Conservation (phyloP, 768 basidiomycete genomes). For the Boletus edulis region DNA sequence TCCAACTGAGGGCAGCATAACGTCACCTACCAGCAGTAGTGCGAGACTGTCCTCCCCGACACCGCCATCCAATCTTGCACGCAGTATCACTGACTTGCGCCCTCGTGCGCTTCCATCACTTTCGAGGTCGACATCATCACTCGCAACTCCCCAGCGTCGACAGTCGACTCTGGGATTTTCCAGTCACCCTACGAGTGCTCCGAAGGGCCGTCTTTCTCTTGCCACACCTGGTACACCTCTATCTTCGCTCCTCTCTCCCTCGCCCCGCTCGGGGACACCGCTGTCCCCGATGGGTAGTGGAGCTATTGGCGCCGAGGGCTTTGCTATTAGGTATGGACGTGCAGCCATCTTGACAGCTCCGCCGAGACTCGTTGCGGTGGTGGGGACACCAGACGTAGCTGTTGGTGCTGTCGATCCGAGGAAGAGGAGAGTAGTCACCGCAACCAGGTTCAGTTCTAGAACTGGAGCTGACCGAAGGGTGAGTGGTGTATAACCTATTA, state of each 20-base stretch:
- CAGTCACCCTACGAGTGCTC: conserved; percentile 30
- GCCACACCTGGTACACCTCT: conserved; percentile 40
- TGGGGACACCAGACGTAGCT: conserved; percentile 87
- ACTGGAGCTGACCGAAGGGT: conserved; percentile 81
- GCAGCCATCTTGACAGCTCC: conserved; percentile 79
- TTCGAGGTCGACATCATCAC: conserved; percentile 51
- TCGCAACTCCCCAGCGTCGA: conserved; percentile 40
- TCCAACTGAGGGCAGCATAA: conserved; percentile 9
- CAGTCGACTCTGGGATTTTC: conserved; percentile 34
- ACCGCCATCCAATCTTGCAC: conserved; percentile 21
- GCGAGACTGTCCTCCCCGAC: conserved; percentile 27
- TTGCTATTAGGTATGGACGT: conserved; percentile 56
- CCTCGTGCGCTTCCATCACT: conserved; percentile 51
- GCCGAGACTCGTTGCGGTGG: conserved; percentile 78
- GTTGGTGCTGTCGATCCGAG: conserved; percentile 84
- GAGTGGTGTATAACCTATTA: conserved; percentile 26
- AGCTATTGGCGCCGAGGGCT: conserved; percentile 30
- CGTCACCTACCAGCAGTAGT: conserved; percentile 26
- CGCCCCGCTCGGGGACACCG: conserved; percentile 35
- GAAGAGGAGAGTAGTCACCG: conserved; percentile 82
- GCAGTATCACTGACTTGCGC: conserved; percentile 29
- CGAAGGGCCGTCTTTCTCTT: conserved; percentile 46
- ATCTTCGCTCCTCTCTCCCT: conserved; percentile 30
- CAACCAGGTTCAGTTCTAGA: conserved; percentile 83
- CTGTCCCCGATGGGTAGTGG: conserved; percentile 25